Evolutionary conservation across 1,284 basidiomycete species (phyloP).

Genomic region (Irpex rosettiformis): DNA sequence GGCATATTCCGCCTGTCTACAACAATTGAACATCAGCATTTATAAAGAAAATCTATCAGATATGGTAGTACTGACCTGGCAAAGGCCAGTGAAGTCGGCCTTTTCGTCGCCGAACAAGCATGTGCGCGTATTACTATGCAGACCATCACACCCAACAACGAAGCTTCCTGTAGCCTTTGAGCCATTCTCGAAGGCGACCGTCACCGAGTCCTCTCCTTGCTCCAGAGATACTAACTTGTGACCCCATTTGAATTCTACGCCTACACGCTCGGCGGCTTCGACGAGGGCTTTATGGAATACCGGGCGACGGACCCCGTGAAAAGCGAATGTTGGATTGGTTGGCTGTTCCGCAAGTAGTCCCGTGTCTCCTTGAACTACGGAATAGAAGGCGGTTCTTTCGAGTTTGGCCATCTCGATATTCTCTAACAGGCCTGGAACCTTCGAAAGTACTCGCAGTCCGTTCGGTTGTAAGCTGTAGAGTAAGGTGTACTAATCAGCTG

Average conservation of each 20-base stretch:
- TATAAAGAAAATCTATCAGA: neutral
- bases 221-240: slow-evolving; percentile 33
- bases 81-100: slow-evolving; percentile 37
- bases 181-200: slow-evolving; percentile 38
- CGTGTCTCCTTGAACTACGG: slow-evolving; percentile 30
- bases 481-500: neutral
- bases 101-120: slow-evolving; percentile 39
- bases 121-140: slow-evolving; percentile 40
- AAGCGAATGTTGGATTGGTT: slow-evolving; percentile 3
- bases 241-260: slow-evolving; percentile 36
- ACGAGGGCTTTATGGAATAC: slow-evolving; percentile 33
- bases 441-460: slow-evolving; percentile 36
- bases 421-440: slow-evolving; percentile 33
- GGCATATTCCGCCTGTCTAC: slow-evolving; percentile 35
- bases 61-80: slow-evolving; percentile 30
- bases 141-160: slow-evolving; percentile 44
- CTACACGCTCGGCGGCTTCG: slow-evolving; percentile 31
- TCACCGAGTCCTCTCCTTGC: slow-evolving; percentile 31
- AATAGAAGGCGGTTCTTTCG: slow-evolving; percentile 25
- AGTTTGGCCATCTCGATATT: slow-evolving; percentile 29
- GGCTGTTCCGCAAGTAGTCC: slow-evolving; percentile 27
- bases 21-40: neutral
- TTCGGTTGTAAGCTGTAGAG: slow-evolving; percentile 38
- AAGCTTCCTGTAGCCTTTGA: slow-evolving; percentile 35
- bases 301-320: slow-evolving; percentile 25